A percentile compares a stretch with the other conserved stretches of the same genome.
These are phyloP conservation scores for Dactylis glomerata DNA, from an alignment of 176 grass and related monocot genomes.

Conservation along the genomic window DNA sequence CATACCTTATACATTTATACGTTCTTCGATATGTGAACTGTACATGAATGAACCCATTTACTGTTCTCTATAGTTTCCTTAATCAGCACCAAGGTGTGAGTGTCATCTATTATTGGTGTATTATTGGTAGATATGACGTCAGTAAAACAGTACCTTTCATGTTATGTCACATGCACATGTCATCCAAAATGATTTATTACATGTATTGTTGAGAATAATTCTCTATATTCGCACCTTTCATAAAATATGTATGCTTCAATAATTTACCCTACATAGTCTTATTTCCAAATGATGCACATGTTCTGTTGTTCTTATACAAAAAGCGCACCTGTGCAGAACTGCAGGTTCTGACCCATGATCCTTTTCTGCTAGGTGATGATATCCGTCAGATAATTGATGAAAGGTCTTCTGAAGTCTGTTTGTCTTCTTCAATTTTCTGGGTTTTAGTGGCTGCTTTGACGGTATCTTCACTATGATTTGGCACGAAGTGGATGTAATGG, in stretches of 20 bases:
- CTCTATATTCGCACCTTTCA: too few relatives aligned
- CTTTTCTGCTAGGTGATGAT: constrained; percentile 59
- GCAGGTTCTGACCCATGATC: constrained; percentile 8
- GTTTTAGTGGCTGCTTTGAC: constrained; percentile 93
- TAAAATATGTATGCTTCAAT: too few relatives aligned
- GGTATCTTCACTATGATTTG: constrained; percentile 40
- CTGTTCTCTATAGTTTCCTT: not conserved
- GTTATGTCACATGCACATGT: not conserved
- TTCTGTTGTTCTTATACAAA: not conserved
- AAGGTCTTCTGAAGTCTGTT: constrained; percentile 57
- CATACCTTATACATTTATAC: too few relatives aligned
- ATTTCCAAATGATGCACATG: not conserved
- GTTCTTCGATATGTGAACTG: too few relatives aligned
- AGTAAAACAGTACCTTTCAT: not conserved
- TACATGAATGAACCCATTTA: not conserved
- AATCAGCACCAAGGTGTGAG: not conserved
- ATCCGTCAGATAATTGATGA: constrained; percentile 67
- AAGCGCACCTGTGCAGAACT: not conserved
- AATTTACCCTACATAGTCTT: not conserved
- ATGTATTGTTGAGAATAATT: too few relatives aligned
- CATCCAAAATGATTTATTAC: too few relatives aligned
- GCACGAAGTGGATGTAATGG: not conserved
- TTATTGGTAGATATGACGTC: not conserved
- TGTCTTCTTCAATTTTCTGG: too few relatives aligned
- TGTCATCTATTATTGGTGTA: not conserved